Evolutionary conservation across 495 filamentous ascomycete species (phyloP), one percentile per base, ranked within the genome.

Genomic region (Filosporella fistucella): DNA sequence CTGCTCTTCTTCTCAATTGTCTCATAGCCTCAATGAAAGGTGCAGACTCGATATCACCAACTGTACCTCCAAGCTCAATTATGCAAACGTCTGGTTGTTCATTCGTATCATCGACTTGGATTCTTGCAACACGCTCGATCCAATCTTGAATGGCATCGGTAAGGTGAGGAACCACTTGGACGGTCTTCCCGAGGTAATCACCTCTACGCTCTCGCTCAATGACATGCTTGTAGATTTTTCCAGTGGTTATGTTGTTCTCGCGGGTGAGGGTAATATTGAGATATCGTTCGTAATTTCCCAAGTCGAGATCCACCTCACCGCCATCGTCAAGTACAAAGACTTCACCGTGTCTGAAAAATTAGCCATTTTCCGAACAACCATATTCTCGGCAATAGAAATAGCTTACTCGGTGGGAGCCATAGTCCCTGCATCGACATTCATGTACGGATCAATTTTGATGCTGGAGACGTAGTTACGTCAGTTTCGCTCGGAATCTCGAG

Each of bases 251-350:
- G 61, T 95, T 95, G 68, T 88, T 86, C 47, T 93, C 87, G 16
- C 80, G 69, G 5, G 75, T 84, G 21, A 95, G 75, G 9, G 82
- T 84, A 38, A 52, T 61, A 51, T 80, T 75, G 36, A 88, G 76
- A 56, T 87, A 88, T 17, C 89, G 75, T 67, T 97, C 91, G 65
- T 98, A 98, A 70, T 97, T 96, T 33, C 93, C 93, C 16, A 98
- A 77, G 64, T 98, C 93, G 10, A 98, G 77, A 66, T 98, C 93
- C 41, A 82, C 79, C 68, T 95, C 89, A 45, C 84, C 86, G 39
- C 85, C 84, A 57, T 89, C 86, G 36, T 58, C 57, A 3, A 70
- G 59, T 6, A 74, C 68, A 42, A 70, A 70, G 47, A 54, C 62
- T 56, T 69, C 66, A 24, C 65, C 67, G 49, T 68, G 67, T 38